A percentile compares a stretch with the other conserved stretches of the same genome.
These are phyloP conservation scores for Zasmidium angulare DNA, from an alignment of 2,329 filamentous ascomycete species.

Conservation along the genomic window DNA sequence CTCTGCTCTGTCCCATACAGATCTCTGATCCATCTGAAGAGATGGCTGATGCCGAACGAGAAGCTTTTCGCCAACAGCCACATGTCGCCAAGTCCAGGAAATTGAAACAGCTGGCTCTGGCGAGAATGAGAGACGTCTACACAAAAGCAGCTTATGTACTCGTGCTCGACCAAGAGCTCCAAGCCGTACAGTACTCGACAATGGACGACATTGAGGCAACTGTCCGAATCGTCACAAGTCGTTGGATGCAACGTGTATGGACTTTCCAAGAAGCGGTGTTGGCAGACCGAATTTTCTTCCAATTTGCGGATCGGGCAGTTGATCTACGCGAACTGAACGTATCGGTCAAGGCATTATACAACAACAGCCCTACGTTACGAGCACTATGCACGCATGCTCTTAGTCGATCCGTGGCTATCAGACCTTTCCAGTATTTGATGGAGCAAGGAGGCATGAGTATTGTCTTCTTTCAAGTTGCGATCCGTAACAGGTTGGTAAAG, in stretches of 20 bases:
- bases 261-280: constrained; percentile 4
- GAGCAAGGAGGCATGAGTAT: too few species aligned
- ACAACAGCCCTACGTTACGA: too few species aligned
- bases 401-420: too few species aligned
- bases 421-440: too few species aligned
- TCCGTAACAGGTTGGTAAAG: too few species aligned
- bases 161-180: not conserved
- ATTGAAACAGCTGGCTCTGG: not conserved
- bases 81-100: not conserved
- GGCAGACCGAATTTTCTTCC: not conserved
- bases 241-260: constrained; percentile 4
- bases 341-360: too few species aligned
- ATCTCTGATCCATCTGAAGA: too few species aligned
- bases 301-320: not conserved
- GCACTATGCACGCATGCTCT: too few species aligned
- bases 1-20: constrained; percentile 2
- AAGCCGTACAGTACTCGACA: not conserved
- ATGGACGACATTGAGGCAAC: not conserved
- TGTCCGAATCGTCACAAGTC: not conserved
- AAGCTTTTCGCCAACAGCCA: too few species aligned
- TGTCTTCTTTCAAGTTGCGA: too few species aligned
- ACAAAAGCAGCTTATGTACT: not conserved
- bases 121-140: not conserved
- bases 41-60: too few species aligned
- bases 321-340: not conserved